Evolutionary conservation across 192 early-diverging fungal genomes (phyloP).

Genomic region (Phlyctochytrium bullatum): DNA sequence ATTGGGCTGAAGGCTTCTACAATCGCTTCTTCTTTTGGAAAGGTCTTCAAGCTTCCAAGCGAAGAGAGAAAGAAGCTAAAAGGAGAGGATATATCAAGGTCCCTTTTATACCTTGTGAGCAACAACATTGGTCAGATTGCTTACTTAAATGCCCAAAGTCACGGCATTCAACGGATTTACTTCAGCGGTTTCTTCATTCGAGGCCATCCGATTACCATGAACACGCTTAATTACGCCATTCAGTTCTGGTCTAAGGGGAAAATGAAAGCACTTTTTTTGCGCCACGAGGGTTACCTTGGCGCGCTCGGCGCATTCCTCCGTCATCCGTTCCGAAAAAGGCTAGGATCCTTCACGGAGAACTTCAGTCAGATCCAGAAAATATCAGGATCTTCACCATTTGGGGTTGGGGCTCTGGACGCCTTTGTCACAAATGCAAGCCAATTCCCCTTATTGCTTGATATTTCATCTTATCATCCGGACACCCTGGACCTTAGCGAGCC

Average conservation of each 20-base stretch:
- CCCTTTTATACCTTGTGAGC: slow-evolving; percentile 92
- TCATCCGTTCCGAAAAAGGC: slow-evolving; percentile 15
- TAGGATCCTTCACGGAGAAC: slow-evolving; percentile 80
- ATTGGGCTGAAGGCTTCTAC: slow-evolving; percentile 91
- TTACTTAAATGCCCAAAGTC: slow-evolving; percentile 91
- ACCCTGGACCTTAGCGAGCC: slow-evolving; percentile 60
- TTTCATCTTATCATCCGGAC: slow-evolving; percentile 62
- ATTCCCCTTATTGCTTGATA: slow-evolving; percentile 62
- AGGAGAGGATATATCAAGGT: slow-evolving; percentile 81
- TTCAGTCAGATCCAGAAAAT: slow-evolving; percentile 65
- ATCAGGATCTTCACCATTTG: slow-evolving; percentile 41
- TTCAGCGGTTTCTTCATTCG: slow-evolving; percentile 98
- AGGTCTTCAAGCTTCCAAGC: slow-evolving; percentile 87
- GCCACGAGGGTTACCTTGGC: slow-evolving; percentile 97
- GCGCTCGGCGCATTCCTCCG: slow-evolving; percentile 86
- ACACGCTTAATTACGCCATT: slow-evolving; percentile 93
- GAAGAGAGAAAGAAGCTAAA: slow-evolving; percentile 60
- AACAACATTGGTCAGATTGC: slow-evolving; percentile 99
- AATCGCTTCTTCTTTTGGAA: slow-evolving; percentile 94
- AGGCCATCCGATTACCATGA: slow-evolving; percentile 96
- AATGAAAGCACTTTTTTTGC: slow-evolving; percentile 90
- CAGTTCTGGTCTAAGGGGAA: slow-evolving; percentile 96
- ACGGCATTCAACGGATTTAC: slow-evolving; percentile 86
- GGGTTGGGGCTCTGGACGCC: slow-evolving; percentile 66
- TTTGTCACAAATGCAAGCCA: slow-evolving; percentile 45